Base-by-base conservation (phyloP, 441 rosid genomes). In the California macrophylla region DNA sequence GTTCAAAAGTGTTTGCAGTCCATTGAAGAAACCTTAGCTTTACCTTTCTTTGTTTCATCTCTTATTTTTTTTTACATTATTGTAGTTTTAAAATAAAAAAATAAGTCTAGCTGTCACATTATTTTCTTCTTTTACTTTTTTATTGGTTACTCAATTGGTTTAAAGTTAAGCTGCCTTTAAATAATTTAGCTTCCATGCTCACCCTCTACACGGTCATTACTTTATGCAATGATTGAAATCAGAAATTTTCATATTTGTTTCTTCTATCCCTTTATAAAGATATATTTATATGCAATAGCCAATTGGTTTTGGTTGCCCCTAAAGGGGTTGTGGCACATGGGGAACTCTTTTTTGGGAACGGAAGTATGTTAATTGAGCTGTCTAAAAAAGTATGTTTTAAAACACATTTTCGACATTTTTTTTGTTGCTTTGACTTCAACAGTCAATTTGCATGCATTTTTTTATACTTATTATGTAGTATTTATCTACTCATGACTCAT, bases 291-390 rank as follows among this genome's bases (percentile, higher is more conserved):
- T 64, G 10, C 78, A 9, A 26, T 38, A 26, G 40, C 71, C 66
- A 75, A 69, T 72, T 71, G 28, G 64, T 70, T 66, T 82, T 47
- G 66, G 52, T 73, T 71, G 18, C 52, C 66, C 66, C 10, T 28
- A 73, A 50, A 64, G 29, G 71, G 34, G 64, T 71, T 58, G 64
- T 68, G 74, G 89, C 90, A 85, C 92, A 84, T 89, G 90, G 86
- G 83, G 70, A 73, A 77, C 74, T 56, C 82, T 80, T 75, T 74
- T 79, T 29, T 67, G 13, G 68, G 83, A 68, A 79, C 80, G 63
- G 72, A 28, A 66, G 72, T 72, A 67, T 76, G 76, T 71, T 77
- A 69, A 77, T 67, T 71, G 69, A 76, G 74, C 67, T 70, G 74
- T 74, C 66, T 50, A 63, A 74, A 26, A 75, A 65, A 67, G 40